phyloP scores from a whole-genome alignment of 768 basidiomycete genomes.

The Termitomyces sp. region DNA sequence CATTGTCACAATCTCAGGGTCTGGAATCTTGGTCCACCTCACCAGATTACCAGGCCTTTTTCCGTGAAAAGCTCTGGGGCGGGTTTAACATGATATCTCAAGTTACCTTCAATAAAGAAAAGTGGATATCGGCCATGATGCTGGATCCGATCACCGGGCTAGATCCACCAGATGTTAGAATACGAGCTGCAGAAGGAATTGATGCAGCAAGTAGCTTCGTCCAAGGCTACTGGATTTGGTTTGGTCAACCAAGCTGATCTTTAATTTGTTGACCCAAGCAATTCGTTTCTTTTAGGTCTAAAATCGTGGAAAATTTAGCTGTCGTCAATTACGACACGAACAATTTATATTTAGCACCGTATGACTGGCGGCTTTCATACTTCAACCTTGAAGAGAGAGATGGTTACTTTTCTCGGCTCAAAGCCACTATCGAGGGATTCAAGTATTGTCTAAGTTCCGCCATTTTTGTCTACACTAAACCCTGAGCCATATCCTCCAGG shows the following conservation, averaged over 20 bases:
- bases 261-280: background rate
- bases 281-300: conserved; percentile 47
- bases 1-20: conserved; percentile 35
- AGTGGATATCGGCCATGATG: conserved; percentile 87
- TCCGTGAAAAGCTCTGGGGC: conserved; percentile 84
- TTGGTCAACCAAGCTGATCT: conserved; percentile 8
- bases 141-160: conserved; percentile 90
- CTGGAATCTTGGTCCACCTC: conserved; percentile 93
- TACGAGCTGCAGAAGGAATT: conserved; percentile 89
- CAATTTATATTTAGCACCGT: conserved; percentile 77
- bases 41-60: conserved; percentile 80
- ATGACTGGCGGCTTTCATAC: conserved; percentile 88
- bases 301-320: conserved; percentile 92
- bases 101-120: conserved; percentile 75
- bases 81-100: conserved; percentile 82
- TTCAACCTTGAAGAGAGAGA: conserved; percentile 91
- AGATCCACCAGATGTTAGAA: conserved; percentile 79
- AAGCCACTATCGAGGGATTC: conserved; percentile 75
- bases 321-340: conserved; percentile 91
- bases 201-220: conserved; percentile 85
- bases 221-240: conserved; percentile 95
- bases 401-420: conserved; percentile 82
- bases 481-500: conserved; percentile 25
- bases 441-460: conserved; percentile 36
- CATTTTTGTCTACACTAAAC: background rate